phyloP scores from a whole-genome alignment of 2,329 filamentous ascomycete genomes.

The Thyridium curvatum region DNA sequence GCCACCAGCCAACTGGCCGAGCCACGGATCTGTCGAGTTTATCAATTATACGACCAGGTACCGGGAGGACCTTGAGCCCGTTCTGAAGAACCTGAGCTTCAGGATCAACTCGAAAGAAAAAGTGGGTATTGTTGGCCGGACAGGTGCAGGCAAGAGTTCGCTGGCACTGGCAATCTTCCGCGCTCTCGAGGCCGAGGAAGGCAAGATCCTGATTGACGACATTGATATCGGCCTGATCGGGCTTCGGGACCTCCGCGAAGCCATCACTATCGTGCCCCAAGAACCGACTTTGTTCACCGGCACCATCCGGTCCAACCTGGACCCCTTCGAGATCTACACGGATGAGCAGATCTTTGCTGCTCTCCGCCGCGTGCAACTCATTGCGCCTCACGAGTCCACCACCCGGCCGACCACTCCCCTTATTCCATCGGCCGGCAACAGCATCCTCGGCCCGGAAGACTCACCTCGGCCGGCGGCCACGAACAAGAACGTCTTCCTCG shows the following conservation, averaged over 20 bases:
- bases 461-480: conserved; percentile 36
- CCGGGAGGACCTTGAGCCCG: conserved; percentile 77
- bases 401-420: conserved; percentile 17
- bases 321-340: conserved; percentile 83
- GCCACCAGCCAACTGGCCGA: conserved; percentile 78
- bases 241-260: conserved; percentile 85
- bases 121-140: conserved; percentile 92
- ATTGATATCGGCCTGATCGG: conserved; percentile 88
- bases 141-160: conserved; percentile 94
- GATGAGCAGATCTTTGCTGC: conserved; percentile 87
- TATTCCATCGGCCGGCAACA: conserved; percentile 8
- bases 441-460: conserved; percentile 3
- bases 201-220: conserved; percentile 84
- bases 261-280: conserved; percentile 96
- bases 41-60: conserved; percentile 85
- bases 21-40: conserved; percentile 80
- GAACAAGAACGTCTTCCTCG: conserved; percentile 93
- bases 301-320: conserved; percentile 85
- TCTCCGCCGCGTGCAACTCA: conserved; percentile 81
- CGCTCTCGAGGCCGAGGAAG: conserved; percentile 82
- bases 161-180: conserved; percentile 90
- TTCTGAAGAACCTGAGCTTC: conserved; percentile 78
- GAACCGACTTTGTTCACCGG: conserved; percentile 93
- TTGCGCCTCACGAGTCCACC: conserved; percentile 51
- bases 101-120: conserved; percentile 83